Evolutionary conservation across 2,329 filamentous ascomycete genomes (phyloP), one percentile per base, ranked within the genome.

Genomic region (Hypoxylon sp.): DNA sequence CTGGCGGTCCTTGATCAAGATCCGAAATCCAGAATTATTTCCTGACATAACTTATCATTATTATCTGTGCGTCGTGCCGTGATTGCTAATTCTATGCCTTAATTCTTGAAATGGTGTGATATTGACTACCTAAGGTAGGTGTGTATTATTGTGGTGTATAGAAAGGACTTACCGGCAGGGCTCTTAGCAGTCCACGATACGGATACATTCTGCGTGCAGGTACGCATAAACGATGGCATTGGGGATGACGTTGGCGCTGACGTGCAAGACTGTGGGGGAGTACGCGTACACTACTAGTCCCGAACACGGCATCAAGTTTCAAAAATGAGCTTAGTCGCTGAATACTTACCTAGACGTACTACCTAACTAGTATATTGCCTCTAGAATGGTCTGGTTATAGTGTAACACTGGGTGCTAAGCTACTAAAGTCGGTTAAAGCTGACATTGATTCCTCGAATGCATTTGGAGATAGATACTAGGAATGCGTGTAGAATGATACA

Each of bases 11-110:
- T 21, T 43, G 25, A 60, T 59, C 25, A 60, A 65, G 43, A 59
- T 21, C 36, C 49, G 46, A 49, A 58, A 52, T 69, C 46, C 25
- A 69, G 58, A 61, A 43, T 23, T 67, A 38, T 67, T 59, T 59
- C 60, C 63, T 60, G 48, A 58, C 49, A 48, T 55, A 21, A 52
- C 49, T 53, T 28, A 57, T 19, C 6, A 43, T 25, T 9, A 21
- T 50, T 21, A 11, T 23, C 34, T 19, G 25, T 49, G 58, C 19
- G 23, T 19, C 1, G 13, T 43, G 43, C 5, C 36, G n/a, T 34
- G 23, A 32, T 7, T 10, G 28, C 41, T 2, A 14, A 43, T 30
- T 30, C 11, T 5, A 25, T 23, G 30, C 41, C 9, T n/a, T n/a
- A 9, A 32, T 36, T 21, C 14, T 38, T 49, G 28, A 25, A 28